phyloP scores from a whole-genome alignment of 441 rosid species.

The Euphorbia celastroides region DNA sequence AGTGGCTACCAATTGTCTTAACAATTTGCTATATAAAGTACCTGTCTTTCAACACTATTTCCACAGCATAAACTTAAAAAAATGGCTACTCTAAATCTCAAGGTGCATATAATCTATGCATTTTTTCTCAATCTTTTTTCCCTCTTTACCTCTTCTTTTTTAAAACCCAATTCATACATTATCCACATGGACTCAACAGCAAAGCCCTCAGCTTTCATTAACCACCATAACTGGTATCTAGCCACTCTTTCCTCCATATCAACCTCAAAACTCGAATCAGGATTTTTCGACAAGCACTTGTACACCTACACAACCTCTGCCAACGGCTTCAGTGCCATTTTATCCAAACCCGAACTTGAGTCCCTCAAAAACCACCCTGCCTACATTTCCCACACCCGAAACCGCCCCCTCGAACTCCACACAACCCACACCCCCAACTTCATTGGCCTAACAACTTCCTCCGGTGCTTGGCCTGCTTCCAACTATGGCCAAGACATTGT shows the following conservation, averaged over 20 bases:
- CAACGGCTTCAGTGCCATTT: not conserved
- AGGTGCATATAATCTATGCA: not conserved
- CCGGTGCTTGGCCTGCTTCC: not conserved
- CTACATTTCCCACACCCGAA: conserved; percentile 1
- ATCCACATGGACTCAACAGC: conserved; percentile 54
- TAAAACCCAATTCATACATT: conserved; percentile 32
- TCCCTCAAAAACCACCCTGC: not conserved
- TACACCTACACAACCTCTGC: not conserved
- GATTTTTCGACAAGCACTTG: not conserved
- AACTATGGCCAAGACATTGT: not conserved
- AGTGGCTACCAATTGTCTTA: conserved; percentile 81
- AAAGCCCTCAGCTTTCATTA: conserved; percentile 46
- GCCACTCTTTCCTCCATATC: conserved; percentile 39
- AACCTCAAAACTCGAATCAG: conserved; percentile 23
- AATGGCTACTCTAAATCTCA: conserved; percentile 17
- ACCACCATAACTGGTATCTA: conserved; percentile 45
- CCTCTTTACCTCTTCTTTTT: not conserved
- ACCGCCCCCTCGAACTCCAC: not conserved
- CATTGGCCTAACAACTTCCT: not conserved
- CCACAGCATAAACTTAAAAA: conserved; percentile 44
- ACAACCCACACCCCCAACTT: not conserved
- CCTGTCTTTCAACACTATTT: conserved; percentile 71
- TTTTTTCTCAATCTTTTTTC: conserved; percentile 10
- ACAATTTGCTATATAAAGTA: no score
- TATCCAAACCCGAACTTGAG: not conserved